Conservation (phyloP, 2,329 filamentous ascomycete species). For the Aspergillus udagawae region DNA sequence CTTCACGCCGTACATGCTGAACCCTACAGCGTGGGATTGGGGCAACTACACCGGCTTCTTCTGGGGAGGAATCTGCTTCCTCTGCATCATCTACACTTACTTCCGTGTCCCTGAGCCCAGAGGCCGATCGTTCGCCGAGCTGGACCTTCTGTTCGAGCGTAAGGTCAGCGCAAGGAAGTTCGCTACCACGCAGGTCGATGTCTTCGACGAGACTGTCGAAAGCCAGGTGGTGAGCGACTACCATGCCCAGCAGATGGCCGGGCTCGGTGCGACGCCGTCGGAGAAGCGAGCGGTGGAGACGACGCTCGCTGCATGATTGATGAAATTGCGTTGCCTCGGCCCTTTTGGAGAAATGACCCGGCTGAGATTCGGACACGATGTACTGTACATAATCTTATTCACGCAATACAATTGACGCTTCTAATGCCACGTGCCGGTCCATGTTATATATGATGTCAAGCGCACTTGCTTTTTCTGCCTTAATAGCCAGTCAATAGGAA, state of each 20-base stretch:
- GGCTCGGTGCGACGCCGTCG: constrained; percentile 52
- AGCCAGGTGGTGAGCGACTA: constrained; percentile 26
- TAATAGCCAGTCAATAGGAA: background rate
- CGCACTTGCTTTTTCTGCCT: constrained; percentile 3
- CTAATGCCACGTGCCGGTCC: background rate
- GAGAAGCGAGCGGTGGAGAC: constrained; percentile 40
- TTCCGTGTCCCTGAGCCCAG: constrained; percentile 76
- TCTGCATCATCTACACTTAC: constrained; percentile 76
- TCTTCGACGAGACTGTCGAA: constrained; percentile 45
- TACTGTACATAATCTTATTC: background rate
- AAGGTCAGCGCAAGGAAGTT: constrained; percentile 70
- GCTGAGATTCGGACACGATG: background rate
- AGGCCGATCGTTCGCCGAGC: constrained; percentile 78
- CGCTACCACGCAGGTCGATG: constrained; percentile 53
- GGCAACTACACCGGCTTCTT: constrained; percentile 84
- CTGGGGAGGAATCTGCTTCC: constrained; percentile 76
- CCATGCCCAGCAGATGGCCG: constrained; percentile 44
- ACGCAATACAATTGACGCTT: constrained; percentile 1
- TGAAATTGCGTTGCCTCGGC: background rate
- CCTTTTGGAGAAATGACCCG: background rate
- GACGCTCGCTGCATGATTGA: constrained; percentile 5
- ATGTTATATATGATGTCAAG: constrained; percentile 6
- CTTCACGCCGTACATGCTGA: constrained; percentile 88
- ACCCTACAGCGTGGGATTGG: constrained; percentile 84
- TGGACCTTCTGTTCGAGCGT: constrained; percentile 79